Percentiles rank a stretch among this genome's conserved stretches.
These are phyloP conservation scores for Kregervanrija pseudodelftensis DNA, from an alignment of 805 yeast genomes.

Conservation along the genomic window DNA sequence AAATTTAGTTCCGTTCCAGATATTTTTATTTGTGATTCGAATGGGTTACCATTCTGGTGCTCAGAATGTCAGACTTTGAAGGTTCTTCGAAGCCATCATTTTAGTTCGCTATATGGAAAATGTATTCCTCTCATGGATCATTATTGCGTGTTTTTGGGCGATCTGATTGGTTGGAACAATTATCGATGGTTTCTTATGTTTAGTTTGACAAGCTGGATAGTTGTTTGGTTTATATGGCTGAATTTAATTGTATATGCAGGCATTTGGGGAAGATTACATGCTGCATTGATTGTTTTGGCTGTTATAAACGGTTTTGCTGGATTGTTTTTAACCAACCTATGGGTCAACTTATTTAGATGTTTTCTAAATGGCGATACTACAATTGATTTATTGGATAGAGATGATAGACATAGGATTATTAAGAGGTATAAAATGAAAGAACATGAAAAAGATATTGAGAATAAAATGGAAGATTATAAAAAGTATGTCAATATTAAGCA, in stretches of 20 bases:
- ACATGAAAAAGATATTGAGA: no score
- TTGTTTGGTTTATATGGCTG: constrained; percentile 34
- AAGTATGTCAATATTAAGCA: constrained; percentile 40
- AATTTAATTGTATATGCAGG: constrained; percentile 25
- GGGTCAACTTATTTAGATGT: constrained; percentile 37
- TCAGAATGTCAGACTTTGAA: constrained; percentile 58
- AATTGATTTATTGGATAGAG: constrained; percentile 11
- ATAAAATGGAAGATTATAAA: constrained; percentile 9
- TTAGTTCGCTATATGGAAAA: constrained; percentile 35
- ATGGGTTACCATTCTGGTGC: constrained; percentile 78
- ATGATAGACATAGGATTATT: constrained; percentile 20
- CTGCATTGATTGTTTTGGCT: constrained; percentile 28
- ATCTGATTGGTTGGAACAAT: constrained; percentile 63
- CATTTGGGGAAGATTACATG: constrained; percentile 11
- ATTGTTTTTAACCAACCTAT: constrained; percentile 31
- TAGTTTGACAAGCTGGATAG: constrained; percentile 29
- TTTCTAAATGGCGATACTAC: constrained; percentile 40
- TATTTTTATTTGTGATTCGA: constrained; percentile 57
- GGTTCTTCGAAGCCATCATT: constrained; percentile 65
- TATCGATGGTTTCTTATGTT: constrained; percentile 53
- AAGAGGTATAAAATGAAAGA: no score
- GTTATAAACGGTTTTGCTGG: constrained; percentile 39
- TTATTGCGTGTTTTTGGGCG: constrained; percentile 72
- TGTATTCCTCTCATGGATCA: constrained; percentile 82
- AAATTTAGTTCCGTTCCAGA: constrained; percentile 40